phyloP scores from a whole-genome alignment of 2,329 filamentous ascomycete species.

The Fusarium mexicanum region DNA sequence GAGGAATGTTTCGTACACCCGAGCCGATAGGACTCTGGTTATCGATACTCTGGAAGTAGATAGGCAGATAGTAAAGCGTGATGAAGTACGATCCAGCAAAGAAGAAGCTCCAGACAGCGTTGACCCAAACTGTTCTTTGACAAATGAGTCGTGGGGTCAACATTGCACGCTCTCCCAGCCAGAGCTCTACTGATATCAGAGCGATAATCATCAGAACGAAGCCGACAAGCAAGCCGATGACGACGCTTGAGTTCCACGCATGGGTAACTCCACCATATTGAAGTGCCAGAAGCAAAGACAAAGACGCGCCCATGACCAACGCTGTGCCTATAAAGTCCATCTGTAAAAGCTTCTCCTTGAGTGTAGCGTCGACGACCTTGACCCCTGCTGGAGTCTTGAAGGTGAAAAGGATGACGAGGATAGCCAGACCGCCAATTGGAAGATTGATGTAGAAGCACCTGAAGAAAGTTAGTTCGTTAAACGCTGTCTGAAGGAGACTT shows the following conservation, averaged over 20 bases:
- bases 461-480: fast-evolving
- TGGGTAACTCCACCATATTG: background rate
- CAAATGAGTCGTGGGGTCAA: background rate
- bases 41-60: background rate
- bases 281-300: background rate
- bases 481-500: fast-evolving
- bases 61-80: background rate
- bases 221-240: background rate
- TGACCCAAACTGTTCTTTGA: background rate
- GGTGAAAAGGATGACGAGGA: background rate
- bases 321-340: background rate
- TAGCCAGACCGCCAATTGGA: background rate
- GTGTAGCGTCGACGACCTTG: background rate
- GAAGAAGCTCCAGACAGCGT: background rate
- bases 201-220: background rate
- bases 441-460: background rate
- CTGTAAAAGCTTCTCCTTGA: background rate
- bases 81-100: background rate
- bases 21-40: background rate
- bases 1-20: background rate
- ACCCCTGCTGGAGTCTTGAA: background rate
- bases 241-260: background rate
- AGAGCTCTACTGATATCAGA: background rate
- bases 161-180: background rate
- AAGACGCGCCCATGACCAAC: background rate